phyloP scores from a whole-genome alignment of 2,329 filamentous ascomycete species.

The Sclerotiophoma versabilis region DNA sequence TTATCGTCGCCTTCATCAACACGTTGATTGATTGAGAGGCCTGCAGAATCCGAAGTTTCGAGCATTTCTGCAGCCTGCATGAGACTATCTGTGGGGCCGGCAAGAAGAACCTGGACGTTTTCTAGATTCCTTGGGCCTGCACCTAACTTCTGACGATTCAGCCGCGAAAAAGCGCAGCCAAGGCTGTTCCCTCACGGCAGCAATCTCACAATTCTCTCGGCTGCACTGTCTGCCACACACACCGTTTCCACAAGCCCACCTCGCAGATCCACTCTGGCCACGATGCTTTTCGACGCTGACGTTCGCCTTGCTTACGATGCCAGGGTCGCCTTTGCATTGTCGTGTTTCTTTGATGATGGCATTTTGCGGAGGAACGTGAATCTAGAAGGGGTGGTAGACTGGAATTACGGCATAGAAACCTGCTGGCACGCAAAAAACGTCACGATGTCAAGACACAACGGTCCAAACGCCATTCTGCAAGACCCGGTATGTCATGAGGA shows the following conservation, averaged over 20 bases:
- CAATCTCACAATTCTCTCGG: slow-evolving; percentile 15
- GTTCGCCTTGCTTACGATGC: slow-evolving; percentile 10
- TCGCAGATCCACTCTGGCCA: slow-evolving; percentile 22
- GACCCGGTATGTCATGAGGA: slow-evolving; percentile 35
- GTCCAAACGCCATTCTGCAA: slow-evolving; percentile 27
- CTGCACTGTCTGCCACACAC: slow-evolving; percentile 19
- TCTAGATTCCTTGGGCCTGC: slow-evolving; percentile 37
- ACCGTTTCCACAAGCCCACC: slow-evolving; percentile 18
- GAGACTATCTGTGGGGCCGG: slow-evolving; percentile 28
- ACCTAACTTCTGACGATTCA: slow-evolving; percentile 28
- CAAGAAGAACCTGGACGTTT: slow-evolving; percentile 32
- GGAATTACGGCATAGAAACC: slow-evolving; percentile 29
- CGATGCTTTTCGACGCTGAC: slow-evolving; percentile 7
- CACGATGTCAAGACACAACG: slow-evolving; percentile 31
- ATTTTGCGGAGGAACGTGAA: slow-evolving; percentile 19
- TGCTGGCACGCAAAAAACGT: slow-evolving; percentile 28
- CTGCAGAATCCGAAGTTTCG: slow-evolving; percentile 12
- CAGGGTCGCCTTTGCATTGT: not conserved
- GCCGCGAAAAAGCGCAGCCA: slow-evolving; percentile 36
- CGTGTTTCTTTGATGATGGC: slow-evolving; percentile 29
- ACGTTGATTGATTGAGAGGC: slow-evolving; percentile 26
- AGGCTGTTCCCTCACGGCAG: slow-evolving; percentile 29
- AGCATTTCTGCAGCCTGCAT: slow-evolving; percentile 20
- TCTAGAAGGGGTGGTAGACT: slow-evolving; percentile 20
- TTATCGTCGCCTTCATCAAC: slow-evolving; percentile 11